Evolutionary conservation across 176 grass and related monocot genomes (phyloP).

Genomic region (Ensete ventricosum): DNA sequence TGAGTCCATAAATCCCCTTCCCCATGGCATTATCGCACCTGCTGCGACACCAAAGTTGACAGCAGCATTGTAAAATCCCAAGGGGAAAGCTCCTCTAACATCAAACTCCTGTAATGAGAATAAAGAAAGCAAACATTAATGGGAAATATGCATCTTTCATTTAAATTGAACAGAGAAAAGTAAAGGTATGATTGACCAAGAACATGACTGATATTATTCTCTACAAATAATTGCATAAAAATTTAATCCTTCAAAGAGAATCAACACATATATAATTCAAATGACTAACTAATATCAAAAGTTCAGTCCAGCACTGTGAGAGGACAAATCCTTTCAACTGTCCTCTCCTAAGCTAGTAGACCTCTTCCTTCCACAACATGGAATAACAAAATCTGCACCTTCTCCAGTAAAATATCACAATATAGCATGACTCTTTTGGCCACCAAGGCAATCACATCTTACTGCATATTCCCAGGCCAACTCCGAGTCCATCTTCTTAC

Average conservation of each 20-base stretch:
- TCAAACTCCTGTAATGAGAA: conserved; percentile 54
- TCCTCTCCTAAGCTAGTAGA: background rate
- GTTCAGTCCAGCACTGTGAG: background rate
- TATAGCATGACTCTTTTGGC: background rate
- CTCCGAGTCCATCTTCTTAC: too few species aligned
- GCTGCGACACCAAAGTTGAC: conserved; percentile 59
- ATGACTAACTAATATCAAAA: background rate
- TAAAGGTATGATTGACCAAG: background rate
- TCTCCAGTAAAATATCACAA: background rate
- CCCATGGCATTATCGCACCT: conserved; percentile 48
- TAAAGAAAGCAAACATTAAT: background rate
- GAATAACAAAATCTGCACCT: background rate
- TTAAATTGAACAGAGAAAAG: background rate
- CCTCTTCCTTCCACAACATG: background rate
- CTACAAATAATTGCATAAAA: too few species aligned
- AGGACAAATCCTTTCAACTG: background rate
- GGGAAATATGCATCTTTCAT: background rate
- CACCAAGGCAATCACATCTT: background rate
- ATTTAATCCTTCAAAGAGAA: background rate
- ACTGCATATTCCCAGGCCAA: too few species aligned
- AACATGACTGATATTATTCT: background rate
- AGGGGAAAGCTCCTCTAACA: conserved; percentile 48
- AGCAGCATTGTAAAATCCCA: conserved; percentile 57
- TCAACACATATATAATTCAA: background rate
- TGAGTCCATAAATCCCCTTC: conserved; percentile 46